Evolutionary conservation across 345 rosid species (phyloP), one percentile per base, ranked within the genome.

Genomic region (Erysimum cheiranthoides): DNA sequence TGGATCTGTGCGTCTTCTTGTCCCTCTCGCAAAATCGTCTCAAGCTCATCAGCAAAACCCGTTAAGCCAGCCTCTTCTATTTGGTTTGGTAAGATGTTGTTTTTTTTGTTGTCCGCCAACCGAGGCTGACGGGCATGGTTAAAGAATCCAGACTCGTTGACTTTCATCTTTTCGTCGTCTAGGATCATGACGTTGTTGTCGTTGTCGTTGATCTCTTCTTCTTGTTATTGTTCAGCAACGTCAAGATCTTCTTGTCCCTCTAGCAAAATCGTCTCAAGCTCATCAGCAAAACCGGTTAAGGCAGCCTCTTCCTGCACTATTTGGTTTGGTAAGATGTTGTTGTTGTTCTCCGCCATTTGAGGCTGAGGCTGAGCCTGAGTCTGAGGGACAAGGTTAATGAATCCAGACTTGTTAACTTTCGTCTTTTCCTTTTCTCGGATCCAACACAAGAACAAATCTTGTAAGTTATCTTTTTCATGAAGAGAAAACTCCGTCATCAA

Each of bases 361-460:
- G 61, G 8, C 39, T 30, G 61, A 57, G n/a, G n/a, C n/a, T n/a
- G n/a, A n/a, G n/a, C n/a, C n/a, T 32, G 35, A 32, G 62, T 21
- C 8, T 34, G 62, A 58, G 12, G 61, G 39, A 52, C 8, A 21
- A 11, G 9, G 9, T 53, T 1, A 30, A 54, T 10, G 34, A 17
- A 18, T 17, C 27, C 27, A 17, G 13, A 4, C 4, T 13, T 13
- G 16, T 35, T 0, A n/a, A 35, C 28, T 10, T 32, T 14, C 57
- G 36, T 9, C 34, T 3, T 18, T 35, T n/a, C 43, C 39, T 17
- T 31, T 11, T 47, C 3, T 8, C 46, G 54, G 57, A 70, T 35
- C 14, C 1, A 4, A 47, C 66, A 60, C 59, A 71, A 59, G 75
- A 60, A 49, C 49, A 47, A 25, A 14, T 60, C 17, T 46, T 58